Evolutionary conservation across 2,329 filamentous ascomycete species (phyloP), one percentile per base, ranked within the genome.

Genomic region (Ophiocordyceps polyrhachis-furcata): DNA sequence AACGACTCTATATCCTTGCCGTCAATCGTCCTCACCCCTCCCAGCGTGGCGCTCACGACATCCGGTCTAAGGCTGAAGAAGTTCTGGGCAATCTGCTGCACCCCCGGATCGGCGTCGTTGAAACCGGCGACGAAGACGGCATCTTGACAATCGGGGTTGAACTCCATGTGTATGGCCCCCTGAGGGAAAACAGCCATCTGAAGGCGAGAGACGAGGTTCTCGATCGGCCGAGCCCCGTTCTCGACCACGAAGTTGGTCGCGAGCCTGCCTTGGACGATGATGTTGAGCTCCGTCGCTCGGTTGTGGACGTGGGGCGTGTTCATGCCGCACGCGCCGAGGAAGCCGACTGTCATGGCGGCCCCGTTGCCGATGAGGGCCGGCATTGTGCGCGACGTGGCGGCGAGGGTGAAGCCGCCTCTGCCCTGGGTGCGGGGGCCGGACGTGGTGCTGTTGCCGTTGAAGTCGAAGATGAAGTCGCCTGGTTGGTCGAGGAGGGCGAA

Each of bases 281-380:
- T 58, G 45, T 68, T 64, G 48, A 71, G 60, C 57, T 71, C 66
- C n/a, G 64, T 62, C 25, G 62, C 61, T 38, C 68, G 65, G 43
- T 63, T 65, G 53, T 71, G 68, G 1, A 65, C 60, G 53, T 71
- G 68, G 4, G 65, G 63, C 5, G 66, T 71, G 56, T 70, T 70
- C 55, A 73, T 66, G 46, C 66, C 68, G 54, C 68, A 73, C 25
- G 61, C 62, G 17, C 63, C 64, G 44, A 72, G 56, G 56, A 69
- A 70, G 41, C 66, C 70, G 17, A 72, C 57, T 2, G 67, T 66
- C 60, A 68, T 68, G 47, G 61, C 60, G 17, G 62, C 60, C 23
- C 63, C 64, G 25, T 64, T 69, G 47, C 66, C 64, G 45, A 70
- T 63, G 17, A 73, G 62, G n/a, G 68, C 66, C 0, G 69, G 69